A percentile compares a stretch with the other conserved stretches of the same genome.
These are phyloP conservation scores for Fusarium pseudocircinatum DNA, from an alignment of 2,329 filamentous ascomycete species.

Conservation along the genomic window DNA sequence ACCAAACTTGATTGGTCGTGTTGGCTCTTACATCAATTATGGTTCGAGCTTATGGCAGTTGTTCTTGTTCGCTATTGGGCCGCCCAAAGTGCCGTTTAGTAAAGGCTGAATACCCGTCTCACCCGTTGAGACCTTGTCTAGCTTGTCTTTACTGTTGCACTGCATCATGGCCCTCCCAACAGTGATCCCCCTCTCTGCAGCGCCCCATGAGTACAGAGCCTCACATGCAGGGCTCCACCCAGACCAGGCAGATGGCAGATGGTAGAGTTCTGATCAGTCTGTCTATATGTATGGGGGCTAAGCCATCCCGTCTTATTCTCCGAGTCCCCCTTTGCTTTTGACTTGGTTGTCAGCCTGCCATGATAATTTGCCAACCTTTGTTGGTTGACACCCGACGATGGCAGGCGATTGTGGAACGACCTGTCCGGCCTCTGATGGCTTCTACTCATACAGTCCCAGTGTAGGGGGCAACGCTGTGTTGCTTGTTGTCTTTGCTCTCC, in stretches of 20 bases:
- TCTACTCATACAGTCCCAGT: conserved; percentile 50
- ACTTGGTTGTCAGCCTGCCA: conserved; percentile 34
- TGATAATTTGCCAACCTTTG: conserved; percentile 36
- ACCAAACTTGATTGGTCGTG: conserved; percentile 24
- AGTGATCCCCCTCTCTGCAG: conserved; percentile 21
- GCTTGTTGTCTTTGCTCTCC: conserved; percentile 51
- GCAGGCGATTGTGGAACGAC: conserved; percentile 48
- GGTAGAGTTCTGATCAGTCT: conserved; percentile 11
- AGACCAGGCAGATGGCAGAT: conserved; percentile 20
- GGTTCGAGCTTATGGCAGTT: conserved; percentile 25
- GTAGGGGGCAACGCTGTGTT: conserved; percentile 54
- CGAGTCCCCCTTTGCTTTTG: conserved; percentile 12
- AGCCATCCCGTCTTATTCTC: conserved; percentile 32
- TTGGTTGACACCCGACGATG: conserved; percentile 44
- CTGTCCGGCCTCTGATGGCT: conserved; percentile 50
- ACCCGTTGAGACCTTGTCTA: conserved; percentile 30
- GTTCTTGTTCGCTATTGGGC: conserved; percentile 32
- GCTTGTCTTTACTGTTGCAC: conserved; percentile 25
- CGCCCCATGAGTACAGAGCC: conserved; percentile 39
- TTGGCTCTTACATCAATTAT: conserved; percentile 5
- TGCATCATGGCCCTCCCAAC: conserved; percentile 36
- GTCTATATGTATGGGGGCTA: conserved; percentile 42
- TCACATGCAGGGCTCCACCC: conserved; percentile 38
- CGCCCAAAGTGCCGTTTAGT: conserved; percentile 2
- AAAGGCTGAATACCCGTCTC: conserved; percentile 18